Percentiles rank a stretch among this genome's conserved stretches.
Evolutionary conservation across 306 rosid genomes (phyloP).

Genomic region (Cucurbita ficifolia): DNA sequence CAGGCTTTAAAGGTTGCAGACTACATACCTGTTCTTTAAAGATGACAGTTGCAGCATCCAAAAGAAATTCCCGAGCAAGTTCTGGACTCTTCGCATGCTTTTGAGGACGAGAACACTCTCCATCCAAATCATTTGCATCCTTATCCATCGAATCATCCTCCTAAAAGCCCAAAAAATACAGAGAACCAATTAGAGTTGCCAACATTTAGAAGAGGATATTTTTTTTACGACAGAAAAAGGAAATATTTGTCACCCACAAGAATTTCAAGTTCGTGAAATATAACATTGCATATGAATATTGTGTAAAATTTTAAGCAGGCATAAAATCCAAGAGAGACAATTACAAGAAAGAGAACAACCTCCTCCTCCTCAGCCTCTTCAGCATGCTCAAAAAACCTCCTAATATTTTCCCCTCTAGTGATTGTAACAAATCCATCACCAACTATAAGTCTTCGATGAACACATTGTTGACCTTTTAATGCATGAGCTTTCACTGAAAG

Average conservation of each 20-base stretch:
- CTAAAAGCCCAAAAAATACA: slow-evolving; percentile 24
- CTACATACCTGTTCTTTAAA: slow-evolving; percentile 81
- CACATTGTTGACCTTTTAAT: slow-evolving; percentile 83
- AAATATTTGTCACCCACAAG: background rate
- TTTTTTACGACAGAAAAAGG: background rate
- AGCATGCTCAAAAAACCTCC: slow-evolving; percentile 93
- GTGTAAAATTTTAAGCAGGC: background rate
- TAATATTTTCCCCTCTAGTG: slow-evolving; percentile 82
- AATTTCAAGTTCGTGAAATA: background rate
- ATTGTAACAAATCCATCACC: slow-evolving; percentile 88
- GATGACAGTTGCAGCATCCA: slow-evolving; percentile 95
- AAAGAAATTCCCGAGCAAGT: slow-evolving; percentile 95
- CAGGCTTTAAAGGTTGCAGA: background rate
- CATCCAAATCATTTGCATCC: slow-evolving; percentile 89
- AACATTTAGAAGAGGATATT: background rate
- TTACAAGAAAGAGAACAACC: slow-evolving; percentile 35
- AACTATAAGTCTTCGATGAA: slow-evolving; percentile 78
- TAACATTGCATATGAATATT: background rate
- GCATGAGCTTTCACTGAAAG: slow-evolving; percentile 93
- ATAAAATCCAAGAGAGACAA: slow-evolving; percentile 12
- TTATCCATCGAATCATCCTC: slow-evolving; percentile 91
- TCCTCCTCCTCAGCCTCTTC: slow-evolving; percentile 99
- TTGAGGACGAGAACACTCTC: slow-evolving; percentile 98
- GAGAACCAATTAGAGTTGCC: slow-evolving; percentile 6
- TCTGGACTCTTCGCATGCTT: slow-evolving; percentile 99